Conservation (phyloP, 2,329 filamentous ascomycete genomes). For the Zasmidium angulare region DNA sequence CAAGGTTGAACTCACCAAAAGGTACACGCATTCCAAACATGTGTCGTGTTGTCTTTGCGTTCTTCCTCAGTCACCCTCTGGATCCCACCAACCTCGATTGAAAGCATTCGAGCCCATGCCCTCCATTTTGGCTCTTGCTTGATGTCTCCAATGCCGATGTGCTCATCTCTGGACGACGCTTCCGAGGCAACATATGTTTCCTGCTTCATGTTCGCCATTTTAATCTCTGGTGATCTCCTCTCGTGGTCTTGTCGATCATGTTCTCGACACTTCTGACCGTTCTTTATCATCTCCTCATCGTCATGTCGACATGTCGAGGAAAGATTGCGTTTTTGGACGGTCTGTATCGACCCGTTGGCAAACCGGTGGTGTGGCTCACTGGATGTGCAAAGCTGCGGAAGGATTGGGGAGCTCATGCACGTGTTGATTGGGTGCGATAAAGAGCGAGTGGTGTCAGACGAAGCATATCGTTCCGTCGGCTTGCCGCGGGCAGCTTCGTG, state of each 20-base stretch:
- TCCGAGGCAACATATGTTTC: neutral
- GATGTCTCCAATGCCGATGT: neutral
- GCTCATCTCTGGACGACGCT: neutral
- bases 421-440: neutral
- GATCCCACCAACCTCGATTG: conserved; percentile 14
- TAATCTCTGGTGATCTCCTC: neutral
- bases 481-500: neutral
- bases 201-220: neutral
- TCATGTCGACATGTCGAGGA: neutral
- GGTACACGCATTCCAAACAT: conserved; percentile 13
- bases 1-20: conserved; percentile 8
- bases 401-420: neutral
- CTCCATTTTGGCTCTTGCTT: neutral
- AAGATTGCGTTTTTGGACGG: neutral
- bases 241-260: neutral
- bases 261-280: neutral
- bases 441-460: neutral
- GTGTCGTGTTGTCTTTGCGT: conserved; percentile 6
- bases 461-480: conserved; percentile 1
- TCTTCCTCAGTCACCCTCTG: conserved; percentile 15
- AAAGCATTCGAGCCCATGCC: conserved; percentile 5
- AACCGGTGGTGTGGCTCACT: neutral
- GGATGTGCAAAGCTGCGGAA: neutral
- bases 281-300: neutral
- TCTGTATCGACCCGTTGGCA: neutral